Evolutionary conservation across 2,329 filamentous ascomycete genomes (phyloP).

Genomic region (Alternaria arbusti): DNA sequence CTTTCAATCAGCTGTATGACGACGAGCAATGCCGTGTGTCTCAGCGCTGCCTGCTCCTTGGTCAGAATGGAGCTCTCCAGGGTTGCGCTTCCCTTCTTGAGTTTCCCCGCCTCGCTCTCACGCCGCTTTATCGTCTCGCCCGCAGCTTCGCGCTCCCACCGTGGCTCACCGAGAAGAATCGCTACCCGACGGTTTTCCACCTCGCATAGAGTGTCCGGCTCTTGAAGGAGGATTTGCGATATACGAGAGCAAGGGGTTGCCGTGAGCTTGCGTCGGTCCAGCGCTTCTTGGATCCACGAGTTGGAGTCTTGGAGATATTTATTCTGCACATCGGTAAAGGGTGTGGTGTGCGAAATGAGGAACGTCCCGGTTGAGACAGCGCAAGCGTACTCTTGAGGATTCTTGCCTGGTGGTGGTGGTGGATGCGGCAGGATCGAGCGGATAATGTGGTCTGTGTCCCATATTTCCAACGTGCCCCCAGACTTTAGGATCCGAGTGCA

Average conservation of each 20-base stretch:
- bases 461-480: conserved; percentile 82
- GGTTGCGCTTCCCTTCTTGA: conserved; percentile 41
- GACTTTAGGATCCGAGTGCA: conserved; percentile 77
- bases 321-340: conserved; percentile 81
- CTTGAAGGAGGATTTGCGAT: conserved; percentile 78
- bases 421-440: conserved; percentile 83
- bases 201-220: conserved; percentile 73
- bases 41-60: conserved; percentile 73
- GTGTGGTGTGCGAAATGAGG: conserved; percentile 80
- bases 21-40: conserved; percentile 80
- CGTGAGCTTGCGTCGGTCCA: conserved; percentile 73
- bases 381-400: conserved; percentile 67
- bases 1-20: conserved; percentile 84
- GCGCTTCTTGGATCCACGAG: conserved; percentile 76
- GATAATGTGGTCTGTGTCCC: conserved; percentile 86
- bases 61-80: conserved; percentile 62
- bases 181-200: conserved; percentile 78
- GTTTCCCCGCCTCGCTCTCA: conserved; percentile 57
- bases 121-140: conserved; percentile 56
- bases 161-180: conserved; percentile 82
- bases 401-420: conserved; percentile 62
- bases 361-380: conserved; percentile 79
- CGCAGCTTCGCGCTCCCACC: conserved; percentile 80
- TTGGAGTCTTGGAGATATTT: conserved; percentile 84
- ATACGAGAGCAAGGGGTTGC: conserved; percentile 80